phyloP scores from a whole-genome alignment of 2,329 filamentous ascomycete species.

The Alternaria postmessia region DNA sequence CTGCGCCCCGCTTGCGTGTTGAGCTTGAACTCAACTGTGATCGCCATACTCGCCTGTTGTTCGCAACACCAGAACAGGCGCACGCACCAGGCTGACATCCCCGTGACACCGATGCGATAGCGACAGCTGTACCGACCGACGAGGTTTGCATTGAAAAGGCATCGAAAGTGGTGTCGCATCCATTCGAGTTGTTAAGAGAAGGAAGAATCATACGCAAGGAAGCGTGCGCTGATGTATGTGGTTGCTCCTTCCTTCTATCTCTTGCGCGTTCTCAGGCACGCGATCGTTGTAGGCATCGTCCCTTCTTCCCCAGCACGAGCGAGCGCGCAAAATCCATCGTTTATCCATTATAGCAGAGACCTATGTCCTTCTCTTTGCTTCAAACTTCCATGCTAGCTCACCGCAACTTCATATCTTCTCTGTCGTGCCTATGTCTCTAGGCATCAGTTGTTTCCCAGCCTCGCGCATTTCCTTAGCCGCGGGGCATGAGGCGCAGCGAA shows the following conservation, averaged over 20 bases:
- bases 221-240: slow-evolving; percentile 47
- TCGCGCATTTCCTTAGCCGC: slow-evolving; percentile 22
- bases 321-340: slow-evolving; percentile 10
- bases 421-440: slow-evolving; percentile 23
- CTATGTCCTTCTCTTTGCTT: background rate
- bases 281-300: slow-evolving; percentile 19
- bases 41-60: slow-evolving; percentile 23
- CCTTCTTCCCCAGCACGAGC: slow-evolving; percentile 18
- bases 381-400: background rate
- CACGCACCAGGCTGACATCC: slow-evolving; percentile 35
- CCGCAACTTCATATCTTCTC: slow-evolving; percentile 5
- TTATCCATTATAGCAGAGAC: background rate
- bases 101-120: slow-evolving; percentile 23
- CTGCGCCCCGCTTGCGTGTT: slow-evolving; percentile 33
- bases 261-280: slow-evolving; percentile 29
- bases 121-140: slow-evolving; percentile 17
- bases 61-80: slow-evolving; percentile 25
- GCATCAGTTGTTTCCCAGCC: slow-evolving; percentile 38
- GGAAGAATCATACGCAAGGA: slow-evolving; percentile 22
- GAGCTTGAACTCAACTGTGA: slow-evolving; percentile 26
- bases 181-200: slow-evolving; percentile 18
- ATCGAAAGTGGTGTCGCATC: slow-evolving; percentile 32
- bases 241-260: slow-evolving; percentile 33
- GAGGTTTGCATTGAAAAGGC: slow-evolving; percentile 16
- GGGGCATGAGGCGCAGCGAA: slow-evolving; percentile 34